Percentiles rank a stretch among this genome's conserved stretches.
Evolutionary conservation across 2,329 filamentous ascomycete species (phyloP).

Genomic region (Pseudogymnoascus sp.): DNA sequence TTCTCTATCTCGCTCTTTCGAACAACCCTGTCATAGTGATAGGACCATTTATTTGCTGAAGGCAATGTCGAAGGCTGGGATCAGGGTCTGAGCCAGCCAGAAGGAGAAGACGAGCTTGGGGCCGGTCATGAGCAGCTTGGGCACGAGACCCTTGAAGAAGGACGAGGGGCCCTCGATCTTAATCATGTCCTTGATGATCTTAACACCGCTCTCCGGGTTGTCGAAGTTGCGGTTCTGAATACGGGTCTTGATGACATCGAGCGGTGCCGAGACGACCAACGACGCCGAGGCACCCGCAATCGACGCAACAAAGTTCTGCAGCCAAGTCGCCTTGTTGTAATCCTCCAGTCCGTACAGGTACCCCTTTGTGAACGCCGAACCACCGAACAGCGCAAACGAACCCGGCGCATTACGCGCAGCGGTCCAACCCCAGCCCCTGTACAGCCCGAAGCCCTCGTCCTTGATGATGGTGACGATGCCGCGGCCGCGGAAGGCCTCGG

Average conservation of each 20-base stretch:
- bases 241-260: constrained; percentile 96
- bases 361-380: constrained; percentile 94
- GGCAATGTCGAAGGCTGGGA: constrained; percentile 73
- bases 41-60: constrained; percentile 13
- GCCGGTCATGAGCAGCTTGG: constrained; percentile 98
- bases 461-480: constrained; percentile 82
- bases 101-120: constrained; percentile 99
- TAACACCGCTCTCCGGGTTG: constrained; percentile 88
- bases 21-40: neutral
- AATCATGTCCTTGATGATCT: constrained; percentile 86
- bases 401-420: constrained; percentile 94
- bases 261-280: constrained; percentile 88
- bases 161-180: constrained; percentile 75
- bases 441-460: constrained; percentile 92
- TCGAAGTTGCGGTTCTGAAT: constrained; percentile 99
- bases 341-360: constrained; percentile 83
- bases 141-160: constrained; percentile 97
- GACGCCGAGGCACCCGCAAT: constrained; percentile 92
- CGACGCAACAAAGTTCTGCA: constrained; percentile 95
- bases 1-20: neutral
- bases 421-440: constrained; percentile 96
- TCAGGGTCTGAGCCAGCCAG: constrained; percentile 97
- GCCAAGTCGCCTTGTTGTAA: constrained; percentile 92
- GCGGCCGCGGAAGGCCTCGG: constrained; percentile 91
- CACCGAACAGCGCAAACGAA: constrained; percentile 97